Base-by-base conservation (phyloP, 768 basidiomycete genomes). In the Inosperma sp. region DNA sequence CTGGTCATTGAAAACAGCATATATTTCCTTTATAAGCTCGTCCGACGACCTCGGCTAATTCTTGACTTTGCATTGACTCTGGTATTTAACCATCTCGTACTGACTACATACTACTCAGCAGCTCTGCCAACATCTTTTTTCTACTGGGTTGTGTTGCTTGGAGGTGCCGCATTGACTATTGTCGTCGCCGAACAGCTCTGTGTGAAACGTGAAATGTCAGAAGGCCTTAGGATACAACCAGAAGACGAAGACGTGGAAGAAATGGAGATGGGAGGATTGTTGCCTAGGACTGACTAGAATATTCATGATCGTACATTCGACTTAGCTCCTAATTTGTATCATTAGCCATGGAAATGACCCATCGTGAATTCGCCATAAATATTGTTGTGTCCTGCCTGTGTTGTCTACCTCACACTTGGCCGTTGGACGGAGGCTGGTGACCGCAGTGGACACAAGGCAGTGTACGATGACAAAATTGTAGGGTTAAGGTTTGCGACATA, bases 41-140 rank as follows among this genome's bases (percentile, higher is more conserved):
- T 99, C 65, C 86, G 93, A 40, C 80, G 91, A 40, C 96, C 96
- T 30, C 89, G 95, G 17, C 79, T 95, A 59, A 87, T 98, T 62
- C 84, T 99, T 59, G 96, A 99, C 71, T 96, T 96, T 68, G 77
- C 91, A 7, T 66, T 95, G 53, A 98, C 96, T 0, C 80, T 98
- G 41, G 70, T 89, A 41, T 89, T 95, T 76, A 89, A 85, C 64
- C 96, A 99, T 67, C 72, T 95, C 51, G 85, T 98, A 49, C 72
- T 98, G 54, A 95, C 96, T 48, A 93, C 91, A 30, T 97, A 97
- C 70, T 93, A 92, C 66, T 81, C 91, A 3, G 80, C 82, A 10
- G 76, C 82, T 12, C 67, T 89, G 56, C 96, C 96, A 6, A 89
- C 89, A 0, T 94, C 92, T 1, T 64, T 90, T 29, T 98, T 95